phyloP scores from a whole-genome alignment of 2,329 filamentous ascomycete genomes.

The Cytospora piceae region DNA sequence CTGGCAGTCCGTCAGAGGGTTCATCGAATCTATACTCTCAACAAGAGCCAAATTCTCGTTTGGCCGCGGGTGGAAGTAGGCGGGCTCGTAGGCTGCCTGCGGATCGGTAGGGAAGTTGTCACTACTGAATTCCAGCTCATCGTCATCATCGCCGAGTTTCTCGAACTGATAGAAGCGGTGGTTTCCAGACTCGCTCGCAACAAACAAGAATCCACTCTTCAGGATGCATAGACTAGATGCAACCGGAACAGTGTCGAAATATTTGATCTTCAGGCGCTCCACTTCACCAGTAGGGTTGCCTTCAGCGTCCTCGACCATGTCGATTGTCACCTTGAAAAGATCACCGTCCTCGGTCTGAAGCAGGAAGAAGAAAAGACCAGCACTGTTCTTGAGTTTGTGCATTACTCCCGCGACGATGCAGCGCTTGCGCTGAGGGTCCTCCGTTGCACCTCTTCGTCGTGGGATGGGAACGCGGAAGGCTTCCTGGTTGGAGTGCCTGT shows the following conservation, averaged over 20 bases:
- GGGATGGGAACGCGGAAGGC: conserved; percentile 89
- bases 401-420: conserved; percentile 90
- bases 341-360: conserved; percentile 98
- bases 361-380: conserved; percentile 93
- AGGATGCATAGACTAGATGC: conserved; percentile 88
- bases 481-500: conserved; percentile 94
- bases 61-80: conserved; percentile 82
- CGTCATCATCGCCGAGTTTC: conserved; percentile 93
- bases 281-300: conserved; percentile 83
- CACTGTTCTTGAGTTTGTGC: conserved; percentile 85
- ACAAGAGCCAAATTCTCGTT: conserved; percentile 83
- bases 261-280: conserved; percentile 85
- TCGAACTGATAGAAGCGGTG: conserved; percentile 97
- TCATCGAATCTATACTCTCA: conserved; percentile 85
- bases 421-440: conserved; percentile 89
- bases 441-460: conserved; percentile 80
- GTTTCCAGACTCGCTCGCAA: conserved; percentile 89
- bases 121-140: conserved; percentile 84
- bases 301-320: conserved; percentile 82
- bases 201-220: conserved; percentile 93
- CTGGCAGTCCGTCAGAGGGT: conserved; percentile 88
- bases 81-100: conserved; percentile 70
- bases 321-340: conserved; percentile 92
- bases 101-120: conserved; percentile 81
- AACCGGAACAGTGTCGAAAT: conserved; percentile 94